A percentile compares a stretch with the other conserved stretches of the same genome.
These are phyloP conservation scores for Colletotrichum zoysiae DNA, from an alignment of 2,329 filamentous ascomycete species.

Conservation along the genomic window DNA sequence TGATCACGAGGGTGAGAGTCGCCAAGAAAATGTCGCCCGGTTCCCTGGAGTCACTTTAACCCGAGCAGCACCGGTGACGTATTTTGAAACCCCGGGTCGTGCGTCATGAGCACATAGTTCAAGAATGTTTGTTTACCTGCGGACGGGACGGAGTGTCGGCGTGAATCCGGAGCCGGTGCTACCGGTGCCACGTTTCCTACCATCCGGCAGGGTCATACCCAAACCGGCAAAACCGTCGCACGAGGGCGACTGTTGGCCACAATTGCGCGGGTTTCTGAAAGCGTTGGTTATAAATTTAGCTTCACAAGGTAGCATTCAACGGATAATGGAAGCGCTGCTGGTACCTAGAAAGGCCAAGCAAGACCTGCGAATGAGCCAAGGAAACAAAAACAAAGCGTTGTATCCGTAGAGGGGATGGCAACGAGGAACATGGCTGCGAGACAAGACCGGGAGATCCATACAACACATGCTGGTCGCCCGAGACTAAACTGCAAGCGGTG, in stretches of 20 bases:
- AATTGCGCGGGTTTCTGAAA: too few species aligned
- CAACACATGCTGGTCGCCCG: background rate
- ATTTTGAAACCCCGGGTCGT: too few species aligned
- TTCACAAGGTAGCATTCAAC: too few species aligned
- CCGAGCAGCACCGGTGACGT: too few species aligned
- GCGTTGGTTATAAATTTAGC: too few species aligned
- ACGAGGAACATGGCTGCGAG: background rate
- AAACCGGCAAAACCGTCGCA: too few species aligned
- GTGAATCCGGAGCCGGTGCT: background rate
- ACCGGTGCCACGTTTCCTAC: background rate
- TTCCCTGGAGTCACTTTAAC: too few species aligned
- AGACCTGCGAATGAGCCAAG: background rate
- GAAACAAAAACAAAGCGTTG: background rate
- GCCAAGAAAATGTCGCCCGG: background rate
- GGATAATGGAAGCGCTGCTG: too few species aligned
- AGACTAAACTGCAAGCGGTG: slow-evolving; percentile 32
- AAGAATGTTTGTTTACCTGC: background rate
- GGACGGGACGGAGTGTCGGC: background rate
- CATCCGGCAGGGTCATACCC: background rate
- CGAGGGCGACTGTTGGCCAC: too few species aligned
- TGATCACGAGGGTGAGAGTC: background rate
- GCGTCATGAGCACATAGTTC: background rate
- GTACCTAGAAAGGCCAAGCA: background rate
- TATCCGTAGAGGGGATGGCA: background rate
- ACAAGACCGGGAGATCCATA: slow-evolving; percentile 7